Evolutionary conservation across 2,329 filamentous ascomycete genomes (phyloP).

Genomic region (Talaromyces marneffei): DNA sequence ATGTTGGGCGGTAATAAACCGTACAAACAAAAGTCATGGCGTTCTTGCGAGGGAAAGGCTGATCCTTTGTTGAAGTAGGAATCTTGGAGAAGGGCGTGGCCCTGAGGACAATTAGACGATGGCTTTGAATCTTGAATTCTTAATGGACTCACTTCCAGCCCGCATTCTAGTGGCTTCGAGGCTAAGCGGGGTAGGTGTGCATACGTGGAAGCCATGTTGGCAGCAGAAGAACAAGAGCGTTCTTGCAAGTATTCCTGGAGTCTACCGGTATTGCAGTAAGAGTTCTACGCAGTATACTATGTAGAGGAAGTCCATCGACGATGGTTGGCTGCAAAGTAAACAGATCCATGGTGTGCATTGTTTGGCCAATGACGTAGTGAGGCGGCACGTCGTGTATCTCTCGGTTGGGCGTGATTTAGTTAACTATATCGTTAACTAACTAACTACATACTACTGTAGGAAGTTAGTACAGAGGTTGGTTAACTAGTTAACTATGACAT

Average conservation of each 20-base stretch:
- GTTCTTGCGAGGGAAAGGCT: constrained; percentile 65
- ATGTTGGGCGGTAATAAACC: constrained; percentile 67
- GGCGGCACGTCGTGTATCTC: not conserved
- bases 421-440: too few species aligned
- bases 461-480: too few species aligned
- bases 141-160: constrained; percentile 20
- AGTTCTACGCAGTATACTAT: too few species aligned
- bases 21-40: constrained; percentile 62
- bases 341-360: too few species aligned
- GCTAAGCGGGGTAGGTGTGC: constrained; percentile 28
- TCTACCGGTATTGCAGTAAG: too few species aligned
- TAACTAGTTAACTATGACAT: not conserved
- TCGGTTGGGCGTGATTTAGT: too few species aligned
- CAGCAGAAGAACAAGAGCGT: not conserved
- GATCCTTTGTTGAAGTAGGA: constrained; percentile 77
- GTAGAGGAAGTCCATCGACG: not conserved
- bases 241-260: not conserved
- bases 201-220: constrained; percentile 21
- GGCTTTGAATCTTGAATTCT: not conserved
- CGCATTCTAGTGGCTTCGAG: constrained; percentile 27
- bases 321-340: not conserved
- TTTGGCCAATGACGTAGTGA: not conserved
- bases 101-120: constrained; percentile 21
- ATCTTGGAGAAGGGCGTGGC: constrained; percentile 55
- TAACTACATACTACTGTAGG: too few species aligned